Conservation (phyloP, 352 stramenopile species). For the Phytophthora tubulina region DNA sequence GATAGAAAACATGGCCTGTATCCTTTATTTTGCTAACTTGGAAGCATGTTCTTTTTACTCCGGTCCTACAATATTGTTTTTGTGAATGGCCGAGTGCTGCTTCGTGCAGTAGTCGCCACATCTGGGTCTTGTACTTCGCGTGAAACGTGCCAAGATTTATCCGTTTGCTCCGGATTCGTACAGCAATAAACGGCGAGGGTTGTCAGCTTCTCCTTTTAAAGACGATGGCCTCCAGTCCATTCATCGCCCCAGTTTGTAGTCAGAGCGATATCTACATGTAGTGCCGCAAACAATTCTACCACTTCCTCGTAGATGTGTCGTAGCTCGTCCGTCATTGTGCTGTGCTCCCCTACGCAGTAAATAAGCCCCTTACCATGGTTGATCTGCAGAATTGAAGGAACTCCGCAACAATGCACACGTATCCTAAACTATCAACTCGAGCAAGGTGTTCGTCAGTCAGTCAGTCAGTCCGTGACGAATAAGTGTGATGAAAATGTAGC, state of each 20-base stretch:
- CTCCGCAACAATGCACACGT: not conserved
- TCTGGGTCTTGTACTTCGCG: not conserved
- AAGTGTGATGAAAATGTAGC: no score
- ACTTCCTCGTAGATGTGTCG: slow-evolving; percentile 34
- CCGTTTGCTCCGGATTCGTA: slow-evolving; percentile 35
- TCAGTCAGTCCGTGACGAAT: no score
- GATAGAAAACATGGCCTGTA: no score
- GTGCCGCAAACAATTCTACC: slow-evolving; percentile 27
- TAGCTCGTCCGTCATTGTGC: slow-evolving; percentile 28
- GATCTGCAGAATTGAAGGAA: not conserved
- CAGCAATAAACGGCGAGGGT: slow-evolving; percentile 22
- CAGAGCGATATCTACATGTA: slow-evolving; percentile 1
- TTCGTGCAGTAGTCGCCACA: slow-evolving; percentile 40
- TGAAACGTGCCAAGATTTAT: slow-evolving; percentile 24
- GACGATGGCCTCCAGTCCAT: not conserved
- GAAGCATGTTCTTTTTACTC: no score
- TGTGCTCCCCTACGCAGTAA: not conserved
- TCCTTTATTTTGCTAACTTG: no score
- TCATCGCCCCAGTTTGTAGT: slow-evolving; percentile 8
- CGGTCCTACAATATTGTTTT: no score
- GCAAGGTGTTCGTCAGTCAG: no score
- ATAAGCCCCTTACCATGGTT: slow-evolving; percentile 6
- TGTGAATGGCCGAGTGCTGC: slow-evolving; percentile 31
- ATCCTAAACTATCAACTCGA: no score
- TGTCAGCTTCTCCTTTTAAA: no score